A percentile compares a stretch with the other conserved stretches of the same genome.
Conservation (phyloP, 306 rosid genomes). For the Ochetophila trinervis region DNA sequence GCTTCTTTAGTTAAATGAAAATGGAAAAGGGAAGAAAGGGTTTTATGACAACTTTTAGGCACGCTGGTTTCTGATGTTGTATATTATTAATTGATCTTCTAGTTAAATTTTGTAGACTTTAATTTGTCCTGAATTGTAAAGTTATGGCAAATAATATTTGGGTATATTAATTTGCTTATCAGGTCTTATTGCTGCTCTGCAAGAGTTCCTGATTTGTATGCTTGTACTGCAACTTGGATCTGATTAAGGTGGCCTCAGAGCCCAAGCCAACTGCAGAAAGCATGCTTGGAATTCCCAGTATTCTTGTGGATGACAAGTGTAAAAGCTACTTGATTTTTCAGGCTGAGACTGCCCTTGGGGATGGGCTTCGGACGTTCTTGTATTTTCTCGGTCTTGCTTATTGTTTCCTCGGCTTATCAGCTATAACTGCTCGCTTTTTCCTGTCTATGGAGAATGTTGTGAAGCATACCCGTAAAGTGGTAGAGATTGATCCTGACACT, state of each 20-base stretch:
- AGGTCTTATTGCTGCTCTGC: conserved; percentile 30
- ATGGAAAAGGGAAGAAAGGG: too few species aligned
- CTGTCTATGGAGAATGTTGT: conserved; percentile 91
- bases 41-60: too few species aligned
- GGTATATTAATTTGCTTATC: conserved; percentile 9
- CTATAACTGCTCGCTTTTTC: conserved; percentile 80
- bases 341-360: conserved; percentile 59
- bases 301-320: conserved; percentile 42
- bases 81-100: too few species aligned
- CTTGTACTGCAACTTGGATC: conserved; percentile 17
- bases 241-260: conserved; percentile 33
- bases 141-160: too few species aligned
- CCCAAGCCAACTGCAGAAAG: conserved; percentile 31
- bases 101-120: too few species aligned
- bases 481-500: conserved; percentile 56
- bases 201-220: conserved; percentile 2
- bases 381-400: conserved; percentile 78
- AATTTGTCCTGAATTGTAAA: too few species aligned
- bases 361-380: conserved; percentile 43
- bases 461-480: conserved; percentile 67
- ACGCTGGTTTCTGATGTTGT: too few species aligned
- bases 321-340: conserved; percentile 62
- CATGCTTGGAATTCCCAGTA: conserved; percentile 30
- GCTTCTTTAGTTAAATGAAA: too few species aligned
- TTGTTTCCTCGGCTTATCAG: conserved; percentile 84